These are phyloP conservation scores for Priceomyces carsonii DNA, from an alignment of 805 yeast species.

Conservation along the genomic window DNA sequence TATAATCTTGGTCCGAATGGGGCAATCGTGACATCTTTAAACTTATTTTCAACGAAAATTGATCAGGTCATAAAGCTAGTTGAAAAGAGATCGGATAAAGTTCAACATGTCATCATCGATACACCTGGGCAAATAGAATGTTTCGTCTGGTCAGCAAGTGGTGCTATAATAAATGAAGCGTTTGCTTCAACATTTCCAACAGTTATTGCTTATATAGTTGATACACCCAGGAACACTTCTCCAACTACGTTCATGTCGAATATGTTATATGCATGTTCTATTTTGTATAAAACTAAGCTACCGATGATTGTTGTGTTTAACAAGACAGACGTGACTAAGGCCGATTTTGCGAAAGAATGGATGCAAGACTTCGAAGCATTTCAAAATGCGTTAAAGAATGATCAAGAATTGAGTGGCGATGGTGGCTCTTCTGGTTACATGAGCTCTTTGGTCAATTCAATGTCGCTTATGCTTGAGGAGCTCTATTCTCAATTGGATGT, in stretches of 20 bases:
- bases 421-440: constrained; percentile 81
- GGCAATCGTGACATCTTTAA: constrained; percentile 93
- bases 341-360: constrained; percentile 92
- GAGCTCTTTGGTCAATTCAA: constrained; percentile 90
- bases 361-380: constrained; percentile 94
- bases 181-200: constrained; percentile 96
- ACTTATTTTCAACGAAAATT: constrained; percentile 89
- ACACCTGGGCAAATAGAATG: constrained; percentile 99
- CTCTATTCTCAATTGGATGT: constrained; percentile 91
- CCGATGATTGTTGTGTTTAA: constrained; percentile 97
- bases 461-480: constrained; percentile 95
- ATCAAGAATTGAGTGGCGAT: constrained; percentile 65
- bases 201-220: constrained; percentile 91
- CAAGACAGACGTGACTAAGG: constrained; percentile 85
- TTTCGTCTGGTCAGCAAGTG: constrained; percentile 98
- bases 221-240: constrained; percentile 90
- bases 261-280: constrained; percentile 98
- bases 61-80: constrained; percentile 90
- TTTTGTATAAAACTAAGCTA: constrained; percentile 88
- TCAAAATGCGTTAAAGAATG: constrained; percentile 71
- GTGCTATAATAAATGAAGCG: constrained; percentile 93
- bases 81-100: constrained; percentile 66
- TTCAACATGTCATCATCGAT: constrained; percentile 78
- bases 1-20: constrained; percentile 97
- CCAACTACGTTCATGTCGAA: constrained; percentile 98